Conservation (phyloP, 306 rosid genomes). For the Sindora glabra region DNA sequence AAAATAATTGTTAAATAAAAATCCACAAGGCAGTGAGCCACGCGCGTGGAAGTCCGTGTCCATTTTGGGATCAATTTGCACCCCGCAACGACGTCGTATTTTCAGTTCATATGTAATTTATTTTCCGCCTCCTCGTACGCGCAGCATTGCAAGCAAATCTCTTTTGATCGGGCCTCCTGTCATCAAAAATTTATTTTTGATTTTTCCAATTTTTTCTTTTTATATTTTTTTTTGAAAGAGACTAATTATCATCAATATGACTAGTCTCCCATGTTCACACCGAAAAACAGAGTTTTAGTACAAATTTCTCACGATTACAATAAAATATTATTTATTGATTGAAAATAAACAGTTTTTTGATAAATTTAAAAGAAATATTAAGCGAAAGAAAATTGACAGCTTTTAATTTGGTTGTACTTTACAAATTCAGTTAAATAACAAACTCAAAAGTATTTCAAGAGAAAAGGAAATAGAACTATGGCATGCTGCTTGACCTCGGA, state of each 20-base stretch:
- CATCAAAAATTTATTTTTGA: not conserved
- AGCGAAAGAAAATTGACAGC: no score
- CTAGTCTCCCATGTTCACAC: not conserved
- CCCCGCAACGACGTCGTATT: not conserved
- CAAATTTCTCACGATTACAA: not conserved
- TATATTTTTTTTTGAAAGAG: not conserved
- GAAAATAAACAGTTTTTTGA: no score
- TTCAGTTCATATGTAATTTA: no score
- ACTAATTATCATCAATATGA: not conserved
- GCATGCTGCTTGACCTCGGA: no score
- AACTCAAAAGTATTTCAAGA: not conserved
- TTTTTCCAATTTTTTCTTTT: not conserved
- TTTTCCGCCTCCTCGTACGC: not conserved
- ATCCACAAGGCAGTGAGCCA: not conserved
- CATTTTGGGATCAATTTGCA: not conserved
- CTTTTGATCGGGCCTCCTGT: not conserved
- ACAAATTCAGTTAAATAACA: not conserved
- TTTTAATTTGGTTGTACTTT: not conserved
- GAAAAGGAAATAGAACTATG: not conserved
- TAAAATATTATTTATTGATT: no score
- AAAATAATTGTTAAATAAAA: not conserved
- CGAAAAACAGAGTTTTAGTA: not conserved
- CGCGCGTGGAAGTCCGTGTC: constrained; percentile 1
- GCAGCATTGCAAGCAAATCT: not conserved
- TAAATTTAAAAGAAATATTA: no score